Evolutionary conservation across 495 filamentous ascomycete species (phyloP), one percentile per base, ranked within the genome.

Genomic region (Penicillium odoratum): DNA sequence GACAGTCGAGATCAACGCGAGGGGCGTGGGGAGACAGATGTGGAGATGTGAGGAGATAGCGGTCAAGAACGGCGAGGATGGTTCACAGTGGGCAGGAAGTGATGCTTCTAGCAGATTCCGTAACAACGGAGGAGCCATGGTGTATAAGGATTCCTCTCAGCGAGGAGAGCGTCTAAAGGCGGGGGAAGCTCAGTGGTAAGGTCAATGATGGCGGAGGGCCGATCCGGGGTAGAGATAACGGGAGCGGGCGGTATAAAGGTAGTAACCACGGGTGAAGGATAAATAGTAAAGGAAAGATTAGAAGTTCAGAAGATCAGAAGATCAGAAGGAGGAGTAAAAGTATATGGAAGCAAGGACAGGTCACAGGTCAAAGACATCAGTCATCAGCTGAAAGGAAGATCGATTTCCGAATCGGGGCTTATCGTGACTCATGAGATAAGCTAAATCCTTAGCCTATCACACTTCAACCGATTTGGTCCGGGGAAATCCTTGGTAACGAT

Each of bases 21-120:
- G 80, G 53, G 83, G 77, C 26, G 83, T 87, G 15, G 88, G 88
- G 13, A 90, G 68, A 72, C 88, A 91, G 52, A 82, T 84, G 63
- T 86, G 81, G 59, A 90, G 80, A 48, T 78, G 71, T 5, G 78
- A 75, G 58, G 88, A 90, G 52, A 90, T 52, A 18, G 73, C 64
- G 52, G 77, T 72, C 51, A 90, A 78, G 60, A 88, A 80, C 25
- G 76, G 71, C 56, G 79, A 85, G 1, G 80, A 74, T 11, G 88
- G 88, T 65, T 82, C 78, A 71, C 88, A 91, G 73, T 88, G 81
- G 1, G 76, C 70, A 5, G 86, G 85, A 49, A 88, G 70, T 15
- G 74, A 61, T 30, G 60, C 65, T 25, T 65, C 49, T 29, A 63
- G 25, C 25, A 74, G 36, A 21, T 57, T 51, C 43, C 70, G 60